Conservation (phyloP, 2,329 filamentous ascomycete genomes). For the Neocatenulostroma microsporum region DNA sequence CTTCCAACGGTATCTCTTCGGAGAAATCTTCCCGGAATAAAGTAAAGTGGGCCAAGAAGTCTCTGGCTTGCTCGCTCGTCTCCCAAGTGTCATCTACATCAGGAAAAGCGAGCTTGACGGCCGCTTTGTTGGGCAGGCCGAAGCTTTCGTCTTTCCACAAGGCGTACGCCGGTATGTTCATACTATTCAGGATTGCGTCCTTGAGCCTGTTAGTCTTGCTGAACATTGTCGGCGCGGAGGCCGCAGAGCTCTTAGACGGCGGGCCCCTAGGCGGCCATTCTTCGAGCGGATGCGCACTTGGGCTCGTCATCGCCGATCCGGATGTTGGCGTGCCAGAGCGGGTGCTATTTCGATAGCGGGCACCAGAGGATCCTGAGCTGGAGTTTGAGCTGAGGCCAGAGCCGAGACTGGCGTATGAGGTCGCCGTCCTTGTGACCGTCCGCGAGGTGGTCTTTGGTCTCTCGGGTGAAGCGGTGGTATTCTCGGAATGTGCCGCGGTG, state of each 20-base stretch:
- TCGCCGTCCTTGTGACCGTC: constrained; percentile 37
- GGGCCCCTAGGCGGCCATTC: constrained; percentile 62
- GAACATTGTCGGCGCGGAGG: constrained; percentile 56
- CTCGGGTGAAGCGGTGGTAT: constrained; percentile 9
- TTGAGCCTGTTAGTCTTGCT: constrained; percentile 70
- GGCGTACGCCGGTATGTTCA: constrained; percentile 64
- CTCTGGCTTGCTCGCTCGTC: constrained; percentile 31
- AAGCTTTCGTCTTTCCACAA: constrained; percentile 77
- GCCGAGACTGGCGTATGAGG: constrained; percentile 26
- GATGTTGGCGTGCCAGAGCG: constrained; percentile 9
- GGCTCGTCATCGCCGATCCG: constrained; percentile 40
- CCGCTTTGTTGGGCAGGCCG: constrained; percentile 63
- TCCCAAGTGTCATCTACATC: constrained; percentile 29
- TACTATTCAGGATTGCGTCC: constrained; percentile 67
- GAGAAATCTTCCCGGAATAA: constrained; percentile 62
- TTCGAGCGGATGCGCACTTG: constrained; percentile 46
- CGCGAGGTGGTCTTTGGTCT: constrained; percentile 31
- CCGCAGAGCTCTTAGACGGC: constrained; percentile 48
- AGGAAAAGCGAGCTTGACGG: constrained; percentile 33
- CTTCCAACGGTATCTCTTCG: constrained; percentile 47
- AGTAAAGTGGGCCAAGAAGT: constrained; percentile 54
- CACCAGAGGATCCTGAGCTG: constrained; percentile 19
- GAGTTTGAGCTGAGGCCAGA: constrained; percentile 33
- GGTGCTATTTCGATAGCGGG: not conserved
- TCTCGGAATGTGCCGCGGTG: constrained; percentile 44